A percentile compares a stretch with the other conserved stretches of the same genome.
phyloP scores from a whole-genome alignment of 768 basidiomycete species.

The Boletus insuetus region DNA sequence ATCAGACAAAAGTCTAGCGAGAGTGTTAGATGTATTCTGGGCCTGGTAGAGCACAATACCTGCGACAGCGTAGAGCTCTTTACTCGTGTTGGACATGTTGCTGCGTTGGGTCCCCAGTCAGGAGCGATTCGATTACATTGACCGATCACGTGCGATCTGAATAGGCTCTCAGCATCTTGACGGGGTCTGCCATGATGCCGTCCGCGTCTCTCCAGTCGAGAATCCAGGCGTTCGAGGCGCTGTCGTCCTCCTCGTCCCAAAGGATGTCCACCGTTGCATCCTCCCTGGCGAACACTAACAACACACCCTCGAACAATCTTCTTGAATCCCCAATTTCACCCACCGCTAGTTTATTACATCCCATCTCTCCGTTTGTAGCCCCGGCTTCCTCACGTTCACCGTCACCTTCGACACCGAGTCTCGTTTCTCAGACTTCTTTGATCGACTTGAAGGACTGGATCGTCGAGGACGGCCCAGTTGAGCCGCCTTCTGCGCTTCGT shows the following conservation, averaged over 20 bases:
- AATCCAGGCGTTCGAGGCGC: conserved; percentile 64
- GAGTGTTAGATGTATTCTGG: not conserved
- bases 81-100: conserved; percentile 14
- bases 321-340: conserved; percentile 55
- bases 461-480: conserved; percentile 54
- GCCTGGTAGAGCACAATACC: conserved; percentile 38
- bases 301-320: conserved; percentile 22
- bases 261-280: conserved; percentile 10
- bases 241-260: conserved; percentile 33
- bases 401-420: conserved; percentile 43
- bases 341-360: conserved; percentile 39
- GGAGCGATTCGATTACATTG: not conserved
- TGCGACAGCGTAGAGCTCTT: conserved; percentile 74
- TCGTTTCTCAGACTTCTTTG: conserved; percentile 52
- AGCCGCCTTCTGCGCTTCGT: conserved; percentile 9
- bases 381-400: conserved; percentile 36
- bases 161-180: too few relatives aligned
- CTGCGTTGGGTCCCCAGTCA: too few relatives aligned
- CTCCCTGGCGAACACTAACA: conserved; percentile 5
- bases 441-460: conserved; percentile 76
- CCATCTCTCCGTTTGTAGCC: conserved; percentile 39
- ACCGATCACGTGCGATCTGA: not conserved
- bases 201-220: conserved; percentile 52
- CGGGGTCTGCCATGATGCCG: conserved; percentile 39
- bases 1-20: conserved; percentile 80